Evolutionary conservation across 2,329 filamentous ascomycete genomes (phyloP).

Genomic region (Chaetothyriales sp.): DNA sequence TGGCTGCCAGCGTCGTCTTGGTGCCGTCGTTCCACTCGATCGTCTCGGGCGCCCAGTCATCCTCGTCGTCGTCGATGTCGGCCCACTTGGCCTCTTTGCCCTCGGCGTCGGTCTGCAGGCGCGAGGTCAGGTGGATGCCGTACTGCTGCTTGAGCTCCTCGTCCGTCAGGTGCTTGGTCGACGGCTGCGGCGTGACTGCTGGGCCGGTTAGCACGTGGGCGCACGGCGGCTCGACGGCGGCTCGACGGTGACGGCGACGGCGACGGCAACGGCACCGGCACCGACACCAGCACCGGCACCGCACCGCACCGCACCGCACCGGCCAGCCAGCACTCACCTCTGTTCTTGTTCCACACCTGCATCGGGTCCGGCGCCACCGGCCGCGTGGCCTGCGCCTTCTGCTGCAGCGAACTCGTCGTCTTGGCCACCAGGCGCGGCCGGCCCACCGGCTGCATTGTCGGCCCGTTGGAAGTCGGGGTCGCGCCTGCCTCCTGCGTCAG

Average conservation of each 20-base stretch:
- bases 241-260: no score
- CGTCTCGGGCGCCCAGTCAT: constrained; percentile 50
- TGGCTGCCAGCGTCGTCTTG: constrained; percentile 46
- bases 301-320: no score
- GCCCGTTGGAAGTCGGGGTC: constrained; percentile 26
- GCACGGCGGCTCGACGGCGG: no score
- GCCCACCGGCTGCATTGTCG: constrained; percentile 31
- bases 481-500: constrained; percentile 18
- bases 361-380: constrained; percentile 48
- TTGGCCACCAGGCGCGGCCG: constrained; percentile 52
- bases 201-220: constrained; percentile 30
- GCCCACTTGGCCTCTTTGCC: constrained; percentile 55
- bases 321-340: constrained; percentile 35
- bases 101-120: constrained; percentile 47
- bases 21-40: constrained; percentile 58
- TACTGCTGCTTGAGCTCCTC: constrained; percentile 57
- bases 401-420: constrained; percentile 40
- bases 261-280: no score
- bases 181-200: constrained; percentile 28
- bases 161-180: constrained; percentile 52
- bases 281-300: no score
- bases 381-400: constrained; percentile 36
- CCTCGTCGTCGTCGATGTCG: constrained; percentile 56
- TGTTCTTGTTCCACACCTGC: constrained; percentile 58
- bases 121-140: constrained; percentile 53